These are phyloP conservation scores for Beauveria scarabaeidicola DNA, from an alignment of 2,329 filamentous ascomycete species.

Conservation along the genomic window DNA sequence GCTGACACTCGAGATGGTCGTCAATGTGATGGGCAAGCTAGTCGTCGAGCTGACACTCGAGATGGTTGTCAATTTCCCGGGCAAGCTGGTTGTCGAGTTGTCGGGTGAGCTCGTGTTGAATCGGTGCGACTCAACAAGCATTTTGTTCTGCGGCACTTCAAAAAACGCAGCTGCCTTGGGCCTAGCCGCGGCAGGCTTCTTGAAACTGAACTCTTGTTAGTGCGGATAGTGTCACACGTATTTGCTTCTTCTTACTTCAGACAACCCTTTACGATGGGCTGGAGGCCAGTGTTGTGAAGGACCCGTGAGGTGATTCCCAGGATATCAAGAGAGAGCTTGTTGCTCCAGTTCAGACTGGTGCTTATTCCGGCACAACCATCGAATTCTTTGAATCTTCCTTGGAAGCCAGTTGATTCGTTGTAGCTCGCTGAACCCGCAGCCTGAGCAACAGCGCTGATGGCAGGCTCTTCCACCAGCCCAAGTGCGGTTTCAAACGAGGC, in stretches of 20 bases:
- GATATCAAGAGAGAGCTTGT: slow-evolving; percentile 18
- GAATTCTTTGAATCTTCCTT: slow-evolving; percentile 15
- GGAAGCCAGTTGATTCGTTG: slow-evolving; percentile 8
- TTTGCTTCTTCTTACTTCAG: slow-evolving; percentile 16
- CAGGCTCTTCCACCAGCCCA: slow-evolving; percentile 21
- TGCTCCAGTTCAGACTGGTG: slow-evolving; percentile 21
- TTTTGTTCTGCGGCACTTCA: background rate
- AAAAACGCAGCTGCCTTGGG: background rate
- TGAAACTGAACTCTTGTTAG: background rate
- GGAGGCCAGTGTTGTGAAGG: slow-evolving; percentile 18
- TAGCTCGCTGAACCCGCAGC: slow-evolving; percentile 14
- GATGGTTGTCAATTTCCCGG: no score
- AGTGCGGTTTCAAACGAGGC: slow-evolving; percentile 15
- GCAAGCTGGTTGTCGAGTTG: background rate
- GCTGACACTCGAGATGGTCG: background rate
- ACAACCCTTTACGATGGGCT: slow-evolving; percentile 16
- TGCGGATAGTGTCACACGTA: background rate
- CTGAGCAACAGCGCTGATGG: slow-evolving; percentile 18
- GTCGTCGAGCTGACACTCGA: no score
- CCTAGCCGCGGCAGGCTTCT: background rate
- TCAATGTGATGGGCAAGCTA: no score
- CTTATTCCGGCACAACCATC: slow-evolving; percentile 21
- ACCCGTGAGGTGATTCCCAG: slow-evolving; percentile 12
- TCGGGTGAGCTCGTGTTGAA: background rate
- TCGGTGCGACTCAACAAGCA: background rate